Conservation (phyloP, 2,329 filamentous ascomycete genomes). For the Dothiorella sarmentorum region DNA sequence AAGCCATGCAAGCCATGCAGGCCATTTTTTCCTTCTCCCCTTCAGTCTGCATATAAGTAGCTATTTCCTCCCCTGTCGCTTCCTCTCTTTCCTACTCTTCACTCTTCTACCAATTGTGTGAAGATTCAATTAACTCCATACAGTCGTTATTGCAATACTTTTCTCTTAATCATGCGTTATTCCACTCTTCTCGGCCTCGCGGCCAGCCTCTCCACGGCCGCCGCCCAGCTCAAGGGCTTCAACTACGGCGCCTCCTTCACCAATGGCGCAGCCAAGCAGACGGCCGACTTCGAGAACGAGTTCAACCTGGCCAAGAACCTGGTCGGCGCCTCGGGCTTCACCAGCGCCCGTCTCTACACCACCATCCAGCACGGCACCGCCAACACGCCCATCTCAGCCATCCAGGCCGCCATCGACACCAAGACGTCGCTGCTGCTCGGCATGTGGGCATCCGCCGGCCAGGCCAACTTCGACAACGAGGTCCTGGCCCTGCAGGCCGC, state of each 20-base stretch:
- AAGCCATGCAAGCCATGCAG: background rate
- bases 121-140: background rate
- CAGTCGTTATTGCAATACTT: constrained; percentile 1
- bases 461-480: constrained; percentile 65
- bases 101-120: constrained; percentile 5
- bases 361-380: constrained; percentile 67
- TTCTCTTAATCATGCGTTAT: constrained; percentile 8
- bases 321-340: constrained; percentile 63
- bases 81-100: background rate
- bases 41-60: background rate
- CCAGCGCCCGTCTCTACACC: constrained; percentile 69
- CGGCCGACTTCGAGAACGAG: constrained; percentile 66
- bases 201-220: constrained; percentile 20
- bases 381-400: constrained; percentile 63
- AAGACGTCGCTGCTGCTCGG: constrained; percentile 77
- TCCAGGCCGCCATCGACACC: constrained; percentile 78
- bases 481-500: constrained; percentile 67
- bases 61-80: background rate
- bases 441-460: constrained; percentile 73
- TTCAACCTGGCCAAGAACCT: constrained; percentile 65
- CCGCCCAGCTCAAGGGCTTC: constrained; percentile 59
- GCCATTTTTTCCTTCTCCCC: background rate
- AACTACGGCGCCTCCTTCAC: constrained; percentile 67
- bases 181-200: constrained; percentile 15
- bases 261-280: constrained; percentile 57